Conservation (phyloP, 495 filamentous ascomycete genomes). For the Jackrogersella minutella region DNA sequence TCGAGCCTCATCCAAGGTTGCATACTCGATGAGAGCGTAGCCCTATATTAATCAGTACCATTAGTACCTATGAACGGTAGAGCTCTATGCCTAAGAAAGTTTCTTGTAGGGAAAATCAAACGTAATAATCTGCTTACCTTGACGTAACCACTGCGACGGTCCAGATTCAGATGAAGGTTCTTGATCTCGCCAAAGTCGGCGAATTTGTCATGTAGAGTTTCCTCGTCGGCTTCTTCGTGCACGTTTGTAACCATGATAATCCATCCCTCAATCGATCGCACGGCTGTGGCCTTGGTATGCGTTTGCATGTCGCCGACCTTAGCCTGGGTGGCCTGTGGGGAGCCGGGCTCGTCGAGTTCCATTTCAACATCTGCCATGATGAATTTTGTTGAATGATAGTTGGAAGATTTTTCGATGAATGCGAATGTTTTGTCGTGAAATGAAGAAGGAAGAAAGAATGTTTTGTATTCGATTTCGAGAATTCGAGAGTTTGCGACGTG, state of each 20-base stretch:
- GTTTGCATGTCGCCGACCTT: slow-evolving; percentile 75
- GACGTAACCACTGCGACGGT: slow-evolving; percentile 95
- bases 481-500: slow-evolving; percentile 3
- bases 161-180: slow-evolving; percentile 94
- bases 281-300: slow-evolving; percentile 81
- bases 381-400: not conserved
- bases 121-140: slow-evolving; percentile 68
- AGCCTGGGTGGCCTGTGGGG: slow-evolving; percentile 50
- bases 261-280: slow-evolving; percentile 99
- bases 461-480: not conserved
- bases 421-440: not conserved
- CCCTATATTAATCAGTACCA: slow-evolving; percentile 62
- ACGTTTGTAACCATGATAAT: slow-evolving; percentile 97
- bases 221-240: slow-evolving; percentile 96
- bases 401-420: not conserved
- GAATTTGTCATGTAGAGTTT: slow-evolving; percentile 93
- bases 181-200: slow-evolving; percentile 97
- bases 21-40: slow-evolving; percentile 93
- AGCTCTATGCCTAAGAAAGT: not conserved
- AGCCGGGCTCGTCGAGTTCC: slow-evolving; percentile 73
- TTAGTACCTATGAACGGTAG: not conserved
- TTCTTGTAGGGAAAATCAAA: not conserved
- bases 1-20: slow-evolving; percentile 83
- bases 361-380: slow-evolving; percentile 76
- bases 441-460: not conserved